phyloP scores from a whole-genome alignment of 2,329 filamentous ascomycete genomes.

The Rhynchosporium graminicola region DNA sequence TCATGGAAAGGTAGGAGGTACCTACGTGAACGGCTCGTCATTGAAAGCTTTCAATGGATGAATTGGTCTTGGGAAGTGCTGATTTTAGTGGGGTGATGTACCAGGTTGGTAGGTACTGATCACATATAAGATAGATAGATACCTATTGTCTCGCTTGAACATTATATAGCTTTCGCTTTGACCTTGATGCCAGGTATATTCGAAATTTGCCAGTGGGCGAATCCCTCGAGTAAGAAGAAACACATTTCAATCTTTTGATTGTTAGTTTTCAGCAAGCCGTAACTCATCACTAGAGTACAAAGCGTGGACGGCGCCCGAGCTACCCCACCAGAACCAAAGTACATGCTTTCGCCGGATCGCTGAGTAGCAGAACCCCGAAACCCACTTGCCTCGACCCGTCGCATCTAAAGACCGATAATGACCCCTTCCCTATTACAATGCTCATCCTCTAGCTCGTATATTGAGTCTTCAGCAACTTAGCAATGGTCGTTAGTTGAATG shows the following conservation, averaged over 20 bases:
- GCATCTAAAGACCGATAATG: neutral
- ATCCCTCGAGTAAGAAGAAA: neutral
- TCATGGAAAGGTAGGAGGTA: too few species aligned
- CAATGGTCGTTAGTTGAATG: conserved; percentile 72
- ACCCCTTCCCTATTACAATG: neutral
- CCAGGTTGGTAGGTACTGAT: neutral
- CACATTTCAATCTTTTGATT: neutral
- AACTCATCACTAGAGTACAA: neutral
- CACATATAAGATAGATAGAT: neutral
- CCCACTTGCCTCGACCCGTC: neutral
- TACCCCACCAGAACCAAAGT: neutral
- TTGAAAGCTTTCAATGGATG: too few species aligned
- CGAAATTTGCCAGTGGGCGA: neutral
- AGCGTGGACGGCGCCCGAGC: neutral
- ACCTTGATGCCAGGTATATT: neutral
- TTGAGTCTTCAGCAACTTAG: conserved; percentile 67
- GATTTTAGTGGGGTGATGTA: too few species aligned
- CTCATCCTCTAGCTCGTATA: conserved; percentile 50
- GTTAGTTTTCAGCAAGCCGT: neutral
- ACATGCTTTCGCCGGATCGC: too few species aligned
- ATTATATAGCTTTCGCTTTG: neutral
- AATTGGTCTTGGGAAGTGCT: too few species aligned
- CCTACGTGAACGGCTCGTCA: too few species aligned
- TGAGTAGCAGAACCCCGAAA: neutral
- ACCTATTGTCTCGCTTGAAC: neutral